Conservation (phyloP, 2,329 filamentous ascomycete genomes). For the Colletotrichum simmondsii region DNA sequence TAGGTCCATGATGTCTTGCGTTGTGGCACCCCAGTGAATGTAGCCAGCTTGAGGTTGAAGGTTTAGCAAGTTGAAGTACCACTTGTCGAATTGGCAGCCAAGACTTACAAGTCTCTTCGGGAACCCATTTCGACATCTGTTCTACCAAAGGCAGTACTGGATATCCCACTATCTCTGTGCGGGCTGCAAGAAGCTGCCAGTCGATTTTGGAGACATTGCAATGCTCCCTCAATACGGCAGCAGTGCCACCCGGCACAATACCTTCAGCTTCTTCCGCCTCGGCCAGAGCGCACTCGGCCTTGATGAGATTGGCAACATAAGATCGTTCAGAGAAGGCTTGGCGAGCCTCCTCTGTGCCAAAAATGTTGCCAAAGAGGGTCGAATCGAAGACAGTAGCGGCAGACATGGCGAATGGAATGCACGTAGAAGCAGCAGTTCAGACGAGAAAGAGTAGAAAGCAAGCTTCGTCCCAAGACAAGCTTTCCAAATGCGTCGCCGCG, state of each 20-base stretch:
- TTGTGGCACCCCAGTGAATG: conserved; percentile 69
- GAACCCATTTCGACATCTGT: conserved; percentile 53
- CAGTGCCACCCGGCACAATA: conserved; percentile 55
- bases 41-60: conserved; percentile 43
- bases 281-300: conserved; percentile 63
- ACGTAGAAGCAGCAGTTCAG: background rate
- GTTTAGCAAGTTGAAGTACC: background rate
- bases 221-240: conserved; percentile 47
- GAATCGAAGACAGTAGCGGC: conserved; percentile 55
- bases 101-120: conserved; percentile 43
- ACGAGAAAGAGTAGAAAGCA: background rate
- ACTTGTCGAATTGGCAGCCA: background rate
- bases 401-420: conserved; percentile 31
- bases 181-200: conserved; percentile 49
- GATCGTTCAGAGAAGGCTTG: conserved; percentile 61
- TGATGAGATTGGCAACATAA: conserved; percentile 59
- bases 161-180: conserved; percentile 66
- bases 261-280: conserved; percentile 59
- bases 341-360: conserved; percentile 62
- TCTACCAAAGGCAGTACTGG: conserved; percentile 62
- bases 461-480: background rate
- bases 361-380: conserved; percentile 60
- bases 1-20: conserved; percentile 69
- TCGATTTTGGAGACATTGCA: conserved; percentile 39
- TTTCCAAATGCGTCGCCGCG: background rate